Evolutionary conservation across 2,329 filamentous ascomycete genomes (phyloP), one percentile per base, ranked within the genome.

Genomic region (Aspergillus proliferans): DNA sequence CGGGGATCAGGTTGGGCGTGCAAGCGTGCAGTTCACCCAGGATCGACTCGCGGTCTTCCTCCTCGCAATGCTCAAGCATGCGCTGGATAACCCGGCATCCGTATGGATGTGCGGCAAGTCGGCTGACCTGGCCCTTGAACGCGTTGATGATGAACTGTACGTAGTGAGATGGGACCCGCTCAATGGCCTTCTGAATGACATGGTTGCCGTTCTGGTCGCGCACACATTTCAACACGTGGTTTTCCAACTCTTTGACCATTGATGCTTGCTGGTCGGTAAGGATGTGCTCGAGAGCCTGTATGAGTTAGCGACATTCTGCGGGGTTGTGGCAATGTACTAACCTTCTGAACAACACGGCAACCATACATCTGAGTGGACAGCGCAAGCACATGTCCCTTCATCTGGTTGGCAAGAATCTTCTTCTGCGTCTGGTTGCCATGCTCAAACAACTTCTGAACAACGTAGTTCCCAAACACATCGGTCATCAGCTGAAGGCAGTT

Each of bases 381-480:
- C 28, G 84, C 80, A 42, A 87, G 74, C 10, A 97, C 83, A 62
- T 91, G 87, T 6, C 87, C 87, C 66, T 86, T 88, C 90, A 97
- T 96, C 67, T 87, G 84, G 54, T 84, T 83, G 1, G 89, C 90
- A 39, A 98, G 71, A 2, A 87, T 79, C 68, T 86, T 90, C 75
- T 98, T 98, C 72, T 98, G 93, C 0, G 85, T 80, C 69, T 95
- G 91, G 58, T 89, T 94, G 36, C 93, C 92, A 66, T 97, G 89
- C 66, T 97, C 92, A 54, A 97, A 96, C 65, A 97, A 85, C 67
- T 96, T 97, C 64, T 98, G 93, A 36, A 97, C 91, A 33, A 98
- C 93, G 64, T 97, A 98, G 68, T 98, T 98, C 47, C 93, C 93
- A 64, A 96, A 98, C 0, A 97, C 86, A 66, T 97, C 93, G 42